A percentile compares a stretch with the other conserved stretches of the same genome.
These are phyloP conservation scores for Dipodascopsis uninucleata DNA, from an alignment of 805 yeast genomes.

Conservation along the genomic window DNA sequence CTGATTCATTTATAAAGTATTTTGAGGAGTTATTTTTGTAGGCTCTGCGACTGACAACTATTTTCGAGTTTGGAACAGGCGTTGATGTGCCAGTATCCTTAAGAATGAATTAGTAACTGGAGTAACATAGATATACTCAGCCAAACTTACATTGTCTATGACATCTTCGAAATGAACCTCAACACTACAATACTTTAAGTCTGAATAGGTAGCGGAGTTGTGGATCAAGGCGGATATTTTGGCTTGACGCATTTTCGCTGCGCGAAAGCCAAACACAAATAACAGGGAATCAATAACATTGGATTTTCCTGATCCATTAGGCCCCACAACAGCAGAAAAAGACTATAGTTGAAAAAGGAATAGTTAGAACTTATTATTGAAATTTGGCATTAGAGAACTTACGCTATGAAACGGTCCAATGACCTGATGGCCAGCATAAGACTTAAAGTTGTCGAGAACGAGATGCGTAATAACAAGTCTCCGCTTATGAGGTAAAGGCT, in stretches of 20 bases:
- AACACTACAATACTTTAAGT: conserved; percentile 74
- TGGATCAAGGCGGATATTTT: conserved; percentile 91
- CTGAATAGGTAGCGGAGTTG: conserved; percentile 70
- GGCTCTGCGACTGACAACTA: conserved; percentile 79
- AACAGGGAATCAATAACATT: conserved; percentile 95
- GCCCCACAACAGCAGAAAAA: conserved; percentile 96
- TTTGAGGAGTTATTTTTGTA: conserved; percentile 69
- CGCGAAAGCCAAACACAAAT: conserved; percentile 95
- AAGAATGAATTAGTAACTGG: not conserved
- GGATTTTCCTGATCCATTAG: conserved; percentile 97
- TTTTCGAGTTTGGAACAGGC: conserved; percentile 50
- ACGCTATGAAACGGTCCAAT: conserved; percentile 84
- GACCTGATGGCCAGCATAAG: conserved; percentile 88
- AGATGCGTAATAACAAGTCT: conserved; percentile 73
- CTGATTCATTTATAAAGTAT: conserved; percentile 67
- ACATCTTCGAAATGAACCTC: conserved; percentile 85
- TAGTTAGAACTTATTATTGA: not conserved
- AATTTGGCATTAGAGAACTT: conserved; percentile 14
- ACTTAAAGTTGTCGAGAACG: conserved; percentile 80
- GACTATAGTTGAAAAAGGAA: conserved; percentile 44
- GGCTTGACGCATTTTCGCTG: conserved; percentile 93
- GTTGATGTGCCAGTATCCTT: conserved; percentile 43
- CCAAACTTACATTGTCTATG: conserved; percentile 43
- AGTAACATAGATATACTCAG: conserved; percentile 28
- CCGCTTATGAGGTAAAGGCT: too few relatives aligned